Evolutionary conservation across 1,284 basidiomycete species (phyloP).

Genomic region (Ceratobasidium sp.): DNA sequence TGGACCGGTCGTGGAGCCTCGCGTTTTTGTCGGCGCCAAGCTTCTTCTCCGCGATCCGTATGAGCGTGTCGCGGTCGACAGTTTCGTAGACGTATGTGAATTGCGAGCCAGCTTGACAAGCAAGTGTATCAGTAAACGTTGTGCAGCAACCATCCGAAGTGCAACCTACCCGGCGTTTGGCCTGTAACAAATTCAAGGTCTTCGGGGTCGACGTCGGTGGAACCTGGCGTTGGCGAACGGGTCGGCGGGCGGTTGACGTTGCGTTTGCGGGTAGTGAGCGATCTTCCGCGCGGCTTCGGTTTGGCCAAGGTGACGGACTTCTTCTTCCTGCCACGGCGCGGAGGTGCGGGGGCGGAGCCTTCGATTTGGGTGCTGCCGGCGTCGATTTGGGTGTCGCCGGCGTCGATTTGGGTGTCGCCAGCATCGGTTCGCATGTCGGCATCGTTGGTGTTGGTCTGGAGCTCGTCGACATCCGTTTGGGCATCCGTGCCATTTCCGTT

Average conservation of each 20-base stretch:
- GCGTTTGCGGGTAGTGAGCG: not conserved
- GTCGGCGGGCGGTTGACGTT: not conserved
- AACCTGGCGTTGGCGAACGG: slow-evolving; percentile 12
- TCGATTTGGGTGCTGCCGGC: not conserved
- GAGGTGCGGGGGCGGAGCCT: not conserved
- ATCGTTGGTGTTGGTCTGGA: not conserved
- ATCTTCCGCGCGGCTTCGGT: not conserved
- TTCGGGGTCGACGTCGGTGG: slow-evolving; percentile 3
- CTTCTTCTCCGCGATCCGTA: slow-evolving; percentile 9
- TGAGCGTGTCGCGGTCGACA: slow-evolving; percentile 13
- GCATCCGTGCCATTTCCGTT: no score
- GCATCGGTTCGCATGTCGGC: not conserved
- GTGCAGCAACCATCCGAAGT: not conserved
- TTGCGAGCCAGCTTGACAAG: not conserved
- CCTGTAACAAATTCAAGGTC: not conserved
- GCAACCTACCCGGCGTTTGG: not conserved
- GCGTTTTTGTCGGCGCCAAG: not conserved
- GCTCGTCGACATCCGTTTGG: no score
- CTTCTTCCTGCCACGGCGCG: not conserved
- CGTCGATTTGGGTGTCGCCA: not conserved
- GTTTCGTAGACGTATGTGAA: slow-evolving; percentile 10
- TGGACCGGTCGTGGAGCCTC: not conserved
- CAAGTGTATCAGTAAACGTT: not conserved
- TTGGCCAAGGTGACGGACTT: not conserved
- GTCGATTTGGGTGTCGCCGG: not conserved